Base-by-base conservation (phyloP, 2,329 filamentous ascomycete genomes). In the Acarospora socialis region DNA sequence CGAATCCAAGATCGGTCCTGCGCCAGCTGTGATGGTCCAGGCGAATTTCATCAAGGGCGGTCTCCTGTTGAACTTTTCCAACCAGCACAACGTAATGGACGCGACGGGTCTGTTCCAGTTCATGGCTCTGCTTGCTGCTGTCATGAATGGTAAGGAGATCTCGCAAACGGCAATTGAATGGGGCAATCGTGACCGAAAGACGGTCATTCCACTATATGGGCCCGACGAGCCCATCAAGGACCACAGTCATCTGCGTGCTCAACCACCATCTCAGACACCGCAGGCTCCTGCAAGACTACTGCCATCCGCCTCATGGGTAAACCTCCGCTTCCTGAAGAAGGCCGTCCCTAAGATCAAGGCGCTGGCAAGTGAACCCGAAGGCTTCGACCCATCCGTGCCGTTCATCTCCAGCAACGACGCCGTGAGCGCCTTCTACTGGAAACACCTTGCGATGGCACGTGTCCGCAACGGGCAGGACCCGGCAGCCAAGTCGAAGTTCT, bases 341-440 rank as follows among this genome's bases (percentile, higher is more conserved):
- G n/a, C n/a, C n/a, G n/a, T n/a, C n/a, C n/a, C 36, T 12, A 15
- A 35, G 20, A 21, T 49, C 12, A 44, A 43, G 22, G 32, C 32
- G 3, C 23, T 41, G 3, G 43, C 45, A 4, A 34, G 41, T 22
- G 27, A 44, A 7, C 42, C 40, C 1, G 30, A 33, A 2, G 40
- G 34, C 18, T 42, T 41, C 25, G 44, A 46, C n/a, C 29, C 38
- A 1, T 32, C 37, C 10, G 44, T 49, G 1, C 39, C 40, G n/a
- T 45, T 45, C 32, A 41, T 47, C 28, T 46, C 46, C 3, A 35
- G 35, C 7, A 44, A 52, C 33, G 52, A 55, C 28, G 45, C 43
- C n/a, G 29, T 55, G 4, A 45, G 43, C 23, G 52, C 52, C 7
- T 46, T 55, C 15, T 48, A 43, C 37, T 55, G 52, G 51, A 38